Base-by-base conservation (phyloP, 306 rosid genomes). In the Biancaea sappan region DNA sequence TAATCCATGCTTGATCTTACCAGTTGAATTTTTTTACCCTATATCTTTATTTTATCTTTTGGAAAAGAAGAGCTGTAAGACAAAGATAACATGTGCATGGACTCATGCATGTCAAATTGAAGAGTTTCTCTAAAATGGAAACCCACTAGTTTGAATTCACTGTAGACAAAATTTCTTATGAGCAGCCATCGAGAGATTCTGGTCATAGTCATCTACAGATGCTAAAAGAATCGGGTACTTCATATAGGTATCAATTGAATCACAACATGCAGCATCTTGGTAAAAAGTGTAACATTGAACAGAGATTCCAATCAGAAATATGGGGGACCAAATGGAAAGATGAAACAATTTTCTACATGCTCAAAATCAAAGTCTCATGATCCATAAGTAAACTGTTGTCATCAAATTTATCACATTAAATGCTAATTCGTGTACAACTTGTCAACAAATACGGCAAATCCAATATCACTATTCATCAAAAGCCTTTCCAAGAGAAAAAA, bases 401-500 rank as follows among this genome's bases (percentile, higher is more conserved):
- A 43, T n/a, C 74, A 75, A 74, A 71, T 58, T 14, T 35, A 57
- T 19, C 56, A 66, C 13, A 52, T 65, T 29, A 18, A 26, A 24
- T 59, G 52, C 28, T 50, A 63, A 81, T 47, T 41, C 15, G 76
- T 54, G 67, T 80, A 69, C 60, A 69, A 58, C 51, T 66, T 71
- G 47, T 54, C 40, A 46, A 37, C 71, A 67, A 68, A 41, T 64
- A 69, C 26, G 43, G 29, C 41, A 82, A 75, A 61, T 54, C 69
- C 66, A 74, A 72, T 56, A 66, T 52, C 73, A 74, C 48, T 48
- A 74, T 72, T 65, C 59, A 37, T 22, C 68, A 84, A 79, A 14
- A 77, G 74, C 63, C 82, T 86, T 77, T 56, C 56, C 22, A 58
- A 58, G 59, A 67, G 74, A 84, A 77, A 72, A 60, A 84, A 77